Percentiles rank a stretch among this genome's conserved stretches.
Conservation (phyloP, 495 filamentous ascomycete genomes). For the Hypoxylon subgilvum region DNA sequence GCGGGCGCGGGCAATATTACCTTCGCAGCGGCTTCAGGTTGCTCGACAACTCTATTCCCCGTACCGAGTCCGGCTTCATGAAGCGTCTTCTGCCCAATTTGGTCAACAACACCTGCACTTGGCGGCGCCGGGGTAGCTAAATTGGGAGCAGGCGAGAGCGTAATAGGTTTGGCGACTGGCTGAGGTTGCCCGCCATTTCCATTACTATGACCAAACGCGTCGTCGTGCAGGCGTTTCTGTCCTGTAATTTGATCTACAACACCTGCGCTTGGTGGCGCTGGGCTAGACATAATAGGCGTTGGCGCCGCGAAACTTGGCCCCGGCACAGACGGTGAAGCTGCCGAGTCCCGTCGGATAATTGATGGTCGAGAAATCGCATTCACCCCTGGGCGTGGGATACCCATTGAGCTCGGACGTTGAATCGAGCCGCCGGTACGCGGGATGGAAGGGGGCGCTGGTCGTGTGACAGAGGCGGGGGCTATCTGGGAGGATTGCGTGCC, state of each 20-base stretch:
- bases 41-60: constrained; percentile 5
- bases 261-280: constrained; percentile 41
- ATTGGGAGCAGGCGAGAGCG: constrained; percentile 6
- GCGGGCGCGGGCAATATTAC: background rate
- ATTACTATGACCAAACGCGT: constrained; percentile 10
- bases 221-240: constrained; percentile 33
- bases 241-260: constrained; percentile 42
- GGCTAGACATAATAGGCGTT: constrained; percentile 38
- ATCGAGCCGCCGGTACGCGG: constrained; percentile 35
- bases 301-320: constrained; percentile 7
- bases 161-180: constrained; percentile 2
- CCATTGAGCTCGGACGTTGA: constrained; percentile 40
- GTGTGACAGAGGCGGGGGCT: background rate
- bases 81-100: constrained; percentile 22
- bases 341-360: constrained; percentile 27
- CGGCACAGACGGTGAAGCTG: constrained; percentile 7
- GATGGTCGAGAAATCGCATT: constrained; percentile 35
- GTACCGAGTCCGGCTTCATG: constrained; percentile 1
- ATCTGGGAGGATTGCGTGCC: constrained; percentile 9
- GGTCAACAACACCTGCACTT: constrained; percentile 25
- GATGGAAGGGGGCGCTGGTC: constrained; percentile 19
- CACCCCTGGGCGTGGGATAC: constrained; percentile 34
- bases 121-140: constrained; percentile 24
- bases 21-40: constrained; percentile 3
- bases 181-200: constrained; percentile 3